A percentile compares a stretch with the other conserved stretches of the same genome.
Conservation (phyloP, 2,329 filamentous ascomycete genomes). For the Penicillium sp. region DNA sequence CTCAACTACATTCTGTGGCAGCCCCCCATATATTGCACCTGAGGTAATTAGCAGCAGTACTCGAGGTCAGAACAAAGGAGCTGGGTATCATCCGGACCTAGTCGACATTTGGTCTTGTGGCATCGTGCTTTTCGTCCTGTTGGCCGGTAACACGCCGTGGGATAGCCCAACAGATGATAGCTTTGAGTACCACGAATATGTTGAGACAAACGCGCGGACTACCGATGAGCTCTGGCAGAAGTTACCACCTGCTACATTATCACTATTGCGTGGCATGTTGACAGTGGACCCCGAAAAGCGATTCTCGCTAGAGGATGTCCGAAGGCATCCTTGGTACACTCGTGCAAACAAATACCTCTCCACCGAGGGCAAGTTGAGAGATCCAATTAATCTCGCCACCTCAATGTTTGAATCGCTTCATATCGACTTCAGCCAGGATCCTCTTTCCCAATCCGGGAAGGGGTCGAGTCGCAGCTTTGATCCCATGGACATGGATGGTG, state of each 20-base stretch:
- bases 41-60: conserved; percentile 67
- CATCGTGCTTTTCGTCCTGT: conserved; percentile 91
- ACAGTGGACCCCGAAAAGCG: conserved; percentile 69
- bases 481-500: conserved; percentile 68
- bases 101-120: conserved; percentile 97
- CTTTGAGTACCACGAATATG: conserved; percentile 89
- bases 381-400: conserved; percentile 83
- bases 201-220: conserved; percentile 73
- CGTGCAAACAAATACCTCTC: conserved; percentile 74
- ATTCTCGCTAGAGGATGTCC: conserved; percentile 82
- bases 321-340: conserved; percentile 93
- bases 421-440: conserved; percentile 77
- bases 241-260: conserved; percentile 70
- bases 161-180: conserved; percentile 83
- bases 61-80: conserved; percentile 48
- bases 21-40: conserved; percentile 94
- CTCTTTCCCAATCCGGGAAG: conserved; percentile 49
- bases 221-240: conserved; percentile 81
- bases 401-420: conserved; percentile 88
- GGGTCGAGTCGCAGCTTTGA: conserved; percentile 44
- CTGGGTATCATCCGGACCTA: conserved; percentile 62
- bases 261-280: conserved; percentile 90
- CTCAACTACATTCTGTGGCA: conserved; percentile 88
- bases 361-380: conserved; percentile 68
- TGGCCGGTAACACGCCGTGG: conserved; percentile 97